Evolutionary conservation across 768 basidiomycete genomes (phyloP), one percentile per base, ranked within the genome.

Genomic region (Gymnopilus dilepis): DNA sequence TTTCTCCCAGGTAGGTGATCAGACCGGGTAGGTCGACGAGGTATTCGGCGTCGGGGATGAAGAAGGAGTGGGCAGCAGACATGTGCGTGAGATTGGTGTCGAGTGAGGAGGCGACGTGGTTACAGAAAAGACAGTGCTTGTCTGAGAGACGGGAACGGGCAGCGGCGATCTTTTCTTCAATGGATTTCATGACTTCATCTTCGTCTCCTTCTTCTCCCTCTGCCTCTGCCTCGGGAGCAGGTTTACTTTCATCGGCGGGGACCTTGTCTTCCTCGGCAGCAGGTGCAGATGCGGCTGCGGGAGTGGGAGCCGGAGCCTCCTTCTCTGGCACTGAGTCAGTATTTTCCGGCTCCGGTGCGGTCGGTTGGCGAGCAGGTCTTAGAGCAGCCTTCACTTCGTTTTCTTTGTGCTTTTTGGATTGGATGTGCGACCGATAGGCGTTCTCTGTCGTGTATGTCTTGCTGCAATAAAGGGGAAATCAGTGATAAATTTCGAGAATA

Each of bases 41-140:
- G 74, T 91, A 96, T 50, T 97, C 93, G 41, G 88, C 87, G 68
- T 99, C 96, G 45, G 97, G 97, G 63, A 99, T 82, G 81, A 97
- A 97, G 83, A 99, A 99, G 8, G 95, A 95, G 76, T 99, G 97
- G 0, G 74, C 74, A 52, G 74, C 72, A 40, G 91, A 87, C 97
- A 99, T 99, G 81, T 99, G 97, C 1, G 82, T 76, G 40, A 96
- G 82, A 68, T 89, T 94, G 4, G 81, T 84, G 17, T 87, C 80
- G 33, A 94, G 75, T 9, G 86, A 79, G 0, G 78, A 30, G 19
- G 82, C 78, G 15, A 79, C 72, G 30, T 78, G 65, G 5, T 85
- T 59, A 78, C 97, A 99, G 81, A 99, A 99, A 57, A 99, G 89
- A 72, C 97, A 99, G 48, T 88, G 78, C 34, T 80, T 76, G 11